Evolutionary conservation across 371 early-diverging fungal species (phyloP).

Genomic region (Massospora cicadina): DNA sequence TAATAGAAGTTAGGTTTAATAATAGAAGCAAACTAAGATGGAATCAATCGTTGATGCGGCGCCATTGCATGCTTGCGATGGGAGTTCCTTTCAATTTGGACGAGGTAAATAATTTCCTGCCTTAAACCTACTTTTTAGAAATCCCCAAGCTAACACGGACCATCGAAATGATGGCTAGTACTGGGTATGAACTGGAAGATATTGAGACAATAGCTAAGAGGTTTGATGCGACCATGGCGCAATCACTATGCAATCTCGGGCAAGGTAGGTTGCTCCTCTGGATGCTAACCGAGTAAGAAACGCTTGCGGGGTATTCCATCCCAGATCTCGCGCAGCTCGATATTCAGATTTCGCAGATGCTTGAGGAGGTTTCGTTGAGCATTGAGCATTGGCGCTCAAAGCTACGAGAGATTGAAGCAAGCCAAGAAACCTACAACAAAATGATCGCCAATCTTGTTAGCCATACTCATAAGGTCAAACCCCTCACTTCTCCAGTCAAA

Average conservation of each 20-base stretch:
- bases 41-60: not conserved
- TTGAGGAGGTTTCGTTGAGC: slow-evolving; percentile 3
- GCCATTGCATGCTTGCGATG: not conserved
- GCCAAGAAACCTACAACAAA: not conserved
- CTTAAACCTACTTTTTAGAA: not conserved
- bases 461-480: slow-evolving; percentile 8
- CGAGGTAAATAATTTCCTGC: not conserved
- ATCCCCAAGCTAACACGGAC: not conserved
- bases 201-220: slow-evolving; percentile 3
- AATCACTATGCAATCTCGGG: not conserved
- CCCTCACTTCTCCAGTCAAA: not conserved
- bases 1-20: slow-evolving; percentile 3
- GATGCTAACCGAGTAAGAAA: not conserved
- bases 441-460: slow-evolving; percentile 10
- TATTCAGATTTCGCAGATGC: not conserved
- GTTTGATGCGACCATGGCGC: slow-evolving; percentile 7
- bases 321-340: not conserved
- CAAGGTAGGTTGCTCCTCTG: not conserved
- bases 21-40: slow-evolving; percentile 4
- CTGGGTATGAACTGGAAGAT: slow-evolving; percentile 3
- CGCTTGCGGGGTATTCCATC: not conserved
- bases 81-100: not conserved
- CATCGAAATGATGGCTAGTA: not conserved
- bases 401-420: not conserved
- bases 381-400: slow-evolving; percentile 8